Evolutionary conservation across 192 early-diverging fungal genomes (phyloP).

Genomic region (Coemansia sp.): DNA sequence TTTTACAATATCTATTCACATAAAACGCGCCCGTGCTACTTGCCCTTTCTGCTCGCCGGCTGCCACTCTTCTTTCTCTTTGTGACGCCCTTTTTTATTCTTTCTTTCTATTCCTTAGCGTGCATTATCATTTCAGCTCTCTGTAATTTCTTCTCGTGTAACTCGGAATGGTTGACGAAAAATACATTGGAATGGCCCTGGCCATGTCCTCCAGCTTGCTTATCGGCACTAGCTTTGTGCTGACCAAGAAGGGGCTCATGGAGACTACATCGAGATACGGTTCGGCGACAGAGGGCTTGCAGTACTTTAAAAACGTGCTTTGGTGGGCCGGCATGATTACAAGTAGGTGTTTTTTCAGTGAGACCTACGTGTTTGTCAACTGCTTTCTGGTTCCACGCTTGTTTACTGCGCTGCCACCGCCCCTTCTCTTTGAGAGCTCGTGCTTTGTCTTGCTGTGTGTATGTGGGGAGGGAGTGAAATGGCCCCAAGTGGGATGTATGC

Average conservation of each 20-base stretch:
- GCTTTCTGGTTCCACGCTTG: not conserved
- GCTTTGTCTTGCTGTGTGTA: not conserved
- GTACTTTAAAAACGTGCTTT: slow-evolving; percentile 83
- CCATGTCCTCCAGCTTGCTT: slow-evolving; percentile 81
- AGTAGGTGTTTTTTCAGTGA: slow-evolving; percentile 28
- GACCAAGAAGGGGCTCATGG: slow-evolving; percentile 91
- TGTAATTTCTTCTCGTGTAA: not conserved
- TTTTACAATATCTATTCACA: not conserved
- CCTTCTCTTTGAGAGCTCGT: not conserved
- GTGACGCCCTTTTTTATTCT: slow-evolving; percentile 6
- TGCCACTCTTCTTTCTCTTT: slow-evolving; percentile 10
- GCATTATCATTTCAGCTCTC: slow-evolving; percentile 2
- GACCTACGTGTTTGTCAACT: not conserved
- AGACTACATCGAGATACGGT: slow-evolving; percentile 64
- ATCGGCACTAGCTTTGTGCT: slow-evolving; percentile 92
- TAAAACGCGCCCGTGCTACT: not conserved
- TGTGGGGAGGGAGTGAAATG: slow-evolving; percentile 2
- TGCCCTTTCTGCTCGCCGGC: not conserved
- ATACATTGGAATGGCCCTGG: slow-evolving; percentile 84
- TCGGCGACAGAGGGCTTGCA: slow-evolving; percentile 71
- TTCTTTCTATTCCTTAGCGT: slow-evolving; percentile 5
- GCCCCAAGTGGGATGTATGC: not conserved
- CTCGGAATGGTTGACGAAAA: slow-evolving; percentile 62
- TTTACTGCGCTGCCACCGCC: not conserved
- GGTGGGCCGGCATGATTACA: slow-evolving; percentile 84